phyloP scores from a whole-genome alignment of 164 flowering plant species.

The Stephania cephalantha region DNA sequence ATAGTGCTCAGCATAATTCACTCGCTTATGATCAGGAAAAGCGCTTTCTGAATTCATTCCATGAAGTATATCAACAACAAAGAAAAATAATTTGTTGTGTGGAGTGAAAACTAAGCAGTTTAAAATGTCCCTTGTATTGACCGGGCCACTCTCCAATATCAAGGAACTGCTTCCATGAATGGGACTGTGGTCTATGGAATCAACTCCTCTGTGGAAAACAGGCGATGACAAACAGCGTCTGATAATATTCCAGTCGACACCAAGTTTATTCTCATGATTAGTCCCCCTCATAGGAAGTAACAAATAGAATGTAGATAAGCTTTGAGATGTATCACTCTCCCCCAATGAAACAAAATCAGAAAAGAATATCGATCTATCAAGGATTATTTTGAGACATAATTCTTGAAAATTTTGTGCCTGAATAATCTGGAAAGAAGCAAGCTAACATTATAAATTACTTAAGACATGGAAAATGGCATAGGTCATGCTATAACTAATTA shows the following conservation, averaged over 20 bases:
- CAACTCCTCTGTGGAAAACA: conserved; percentile 28
- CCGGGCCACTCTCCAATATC: conserved; percentile 51
- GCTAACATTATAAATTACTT: neutral
- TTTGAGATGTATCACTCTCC: conserved; percentile 18
- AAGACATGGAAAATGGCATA: neutral
- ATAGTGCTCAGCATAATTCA: conserved; percentile 47
- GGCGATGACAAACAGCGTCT: conserved; percentile 75
- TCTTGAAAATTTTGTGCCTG: conserved; percentile 70
- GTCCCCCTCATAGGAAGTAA: conserved; percentile 61
- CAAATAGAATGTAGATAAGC: conserved; percentile 54
- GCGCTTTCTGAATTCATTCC: conserved; percentile 49
- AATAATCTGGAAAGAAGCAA: conserved; percentile 43
- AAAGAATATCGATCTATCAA: conserved; percentile 58
- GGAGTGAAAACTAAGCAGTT: conserved; percentile 76
- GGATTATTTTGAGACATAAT: conserved; percentile 71
- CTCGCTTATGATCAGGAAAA: conserved; percentile 20
- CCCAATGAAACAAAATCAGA: conserved; percentile 58
- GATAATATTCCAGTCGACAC: conserved; percentile 66
- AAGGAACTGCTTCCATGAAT: conserved; percentile 21
- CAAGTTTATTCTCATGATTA: conserved; percentile 19
- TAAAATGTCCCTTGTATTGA: conserved; percentile 33
- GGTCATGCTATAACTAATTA: neutral
- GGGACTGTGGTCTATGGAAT: conserved; percentile 11
- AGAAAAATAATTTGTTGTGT: conserved; percentile 50
- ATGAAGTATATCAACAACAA: conserved; percentile 40